Percentiles rank a stretch among this genome's conserved stretches.
Evolutionary conservation across 2,329 filamentous ascomycete genomes (phyloP).

Genomic region (Aspergillus versicolor): DNA sequence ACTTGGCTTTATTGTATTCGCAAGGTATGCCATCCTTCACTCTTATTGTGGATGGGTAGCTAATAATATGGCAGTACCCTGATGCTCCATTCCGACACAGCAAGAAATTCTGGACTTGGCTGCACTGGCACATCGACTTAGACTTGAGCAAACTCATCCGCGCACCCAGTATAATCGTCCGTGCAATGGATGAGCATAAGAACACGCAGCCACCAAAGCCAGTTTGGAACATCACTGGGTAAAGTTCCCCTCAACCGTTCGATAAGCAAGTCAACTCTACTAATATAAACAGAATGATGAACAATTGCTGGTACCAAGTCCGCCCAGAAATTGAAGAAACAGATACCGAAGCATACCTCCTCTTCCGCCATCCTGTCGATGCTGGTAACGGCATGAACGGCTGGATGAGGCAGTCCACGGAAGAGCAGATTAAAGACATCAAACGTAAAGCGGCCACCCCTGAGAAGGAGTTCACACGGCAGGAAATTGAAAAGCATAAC

Average conservation of each 20-base stretch:
- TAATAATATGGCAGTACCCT: conserved; percentile 36
- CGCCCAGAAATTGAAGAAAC: conserved; percentile 40
- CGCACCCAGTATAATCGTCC: conserved; percentile 45
- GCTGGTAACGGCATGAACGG: conserved; percentile 46
- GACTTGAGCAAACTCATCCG: conserved; percentile 45
- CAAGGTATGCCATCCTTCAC: conserved; percentile 8
- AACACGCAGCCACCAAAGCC: conserved; percentile 50
- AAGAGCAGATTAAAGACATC: conserved; percentile 46
- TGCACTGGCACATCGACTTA: conserved; percentile 54
- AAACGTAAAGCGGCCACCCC: conserved; percentile 48
- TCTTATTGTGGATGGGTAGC: not conserved
- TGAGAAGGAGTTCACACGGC: conserved; percentile 52
- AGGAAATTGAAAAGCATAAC: conserved; percentile 55
- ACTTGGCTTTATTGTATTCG: conserved; percentile 53
- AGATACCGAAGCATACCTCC: conserved; percentile 32
- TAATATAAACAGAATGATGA: conserved; percentile 49
- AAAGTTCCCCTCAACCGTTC: not conserved
- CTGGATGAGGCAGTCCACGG: conserved; percentile 53
- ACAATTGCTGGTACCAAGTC: conserved; percentile 53
- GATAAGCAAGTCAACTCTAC: not conserved
- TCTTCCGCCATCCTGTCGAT: conserved; percentile 50
- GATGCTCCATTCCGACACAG: conserved; percentile 52
- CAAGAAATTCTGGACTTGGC: conserved; percentile 56
- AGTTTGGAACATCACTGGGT: conserved; percentile 45
- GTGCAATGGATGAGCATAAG: conserved; percentile 52